Conservation (phyloP, 768 basidiomycete genomes). For the Tulasnella sp. region DNA sequence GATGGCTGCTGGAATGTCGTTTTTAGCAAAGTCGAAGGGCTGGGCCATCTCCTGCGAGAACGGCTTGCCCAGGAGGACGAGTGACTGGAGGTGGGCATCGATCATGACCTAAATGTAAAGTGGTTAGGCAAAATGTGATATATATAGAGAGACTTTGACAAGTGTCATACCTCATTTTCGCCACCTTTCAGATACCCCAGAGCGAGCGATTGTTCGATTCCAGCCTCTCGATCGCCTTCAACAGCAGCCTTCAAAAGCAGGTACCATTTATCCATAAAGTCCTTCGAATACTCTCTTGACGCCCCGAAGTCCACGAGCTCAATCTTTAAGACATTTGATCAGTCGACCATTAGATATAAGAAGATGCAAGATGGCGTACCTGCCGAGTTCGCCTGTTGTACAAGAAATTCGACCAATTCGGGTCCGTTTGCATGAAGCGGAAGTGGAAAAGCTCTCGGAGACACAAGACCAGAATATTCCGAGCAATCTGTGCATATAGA, state of each 20-base stretch:
- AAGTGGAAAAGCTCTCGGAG: constrained; percentile 85
- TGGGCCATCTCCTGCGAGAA: constrained; percentile 56
- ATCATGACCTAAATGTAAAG: constrained; percentile 57
- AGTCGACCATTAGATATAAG: not conserved
- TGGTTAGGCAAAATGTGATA: not conserved
- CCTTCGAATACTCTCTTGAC: constrained; percentile 69
- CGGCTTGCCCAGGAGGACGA: constrained; percentile 75
- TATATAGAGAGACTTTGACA: not conserved
- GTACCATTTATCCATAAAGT: constrained; percentile 85
- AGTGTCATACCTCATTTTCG: constrained; percentile 55
- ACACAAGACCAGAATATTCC: constrained; percentile 71
- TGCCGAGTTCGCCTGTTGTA: constrained; percentile 60
- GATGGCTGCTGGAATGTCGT: constrained; percentile 59
- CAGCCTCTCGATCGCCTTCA: constrained; percentile 49
- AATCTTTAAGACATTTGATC: constrained; percentile 32
- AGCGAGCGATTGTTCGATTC: constrained; percentile 60
- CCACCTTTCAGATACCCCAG: constrained; percentile 85
- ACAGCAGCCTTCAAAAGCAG: constrained; percentile 74
- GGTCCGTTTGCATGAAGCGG: constrained; percentile 94
- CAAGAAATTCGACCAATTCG: constrained; percentile 97
- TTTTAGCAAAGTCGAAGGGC: constrained; percentile 47
- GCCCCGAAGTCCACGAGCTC: constrained; percentile 96
- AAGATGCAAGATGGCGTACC: constrained; percentile 28
- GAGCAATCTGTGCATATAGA: constrained; percentile 53
- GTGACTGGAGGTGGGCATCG: constrained; percentile 71